phyloP scores from a whole-genome alignment of 2,329 filamentous ascomycete genomes.

The Pseudogymnoascus sp. region DNA sequence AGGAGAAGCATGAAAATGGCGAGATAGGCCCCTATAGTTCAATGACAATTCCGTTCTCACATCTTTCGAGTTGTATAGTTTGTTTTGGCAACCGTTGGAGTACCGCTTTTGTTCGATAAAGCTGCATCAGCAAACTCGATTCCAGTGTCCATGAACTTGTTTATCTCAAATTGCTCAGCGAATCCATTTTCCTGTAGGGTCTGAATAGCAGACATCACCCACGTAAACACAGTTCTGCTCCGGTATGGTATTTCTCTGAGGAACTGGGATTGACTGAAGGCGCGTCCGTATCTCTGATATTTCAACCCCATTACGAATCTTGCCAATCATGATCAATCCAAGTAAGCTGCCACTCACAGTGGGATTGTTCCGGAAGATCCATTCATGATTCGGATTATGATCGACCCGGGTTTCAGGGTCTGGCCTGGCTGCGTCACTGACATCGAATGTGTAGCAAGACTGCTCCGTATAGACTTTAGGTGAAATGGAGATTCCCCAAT shows the following conservation, averaged over 20 bases:
- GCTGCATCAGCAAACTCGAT: neutral
- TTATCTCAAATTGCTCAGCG: neutral
- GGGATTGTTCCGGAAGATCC: neutral
- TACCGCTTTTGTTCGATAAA: neutral
- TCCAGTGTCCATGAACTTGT: neutral
- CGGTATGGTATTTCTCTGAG: neutral
- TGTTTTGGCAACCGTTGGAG: neutral
- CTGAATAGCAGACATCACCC: neutral
- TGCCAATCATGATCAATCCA: neutral
- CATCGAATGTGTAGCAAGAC: neutral
- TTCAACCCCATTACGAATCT: neutral
- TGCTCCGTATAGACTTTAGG: neutral
- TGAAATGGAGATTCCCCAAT: neutral
- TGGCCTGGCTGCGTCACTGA: neutral
- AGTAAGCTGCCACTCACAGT: neutral
- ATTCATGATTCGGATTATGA: neutral
- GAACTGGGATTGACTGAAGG: neutral
- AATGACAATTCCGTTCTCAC: neutral
- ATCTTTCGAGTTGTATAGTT: neutral
- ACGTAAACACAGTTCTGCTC: neutral
- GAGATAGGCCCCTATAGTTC: neutral
- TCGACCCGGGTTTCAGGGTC: neutral
- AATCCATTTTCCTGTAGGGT: neutral
- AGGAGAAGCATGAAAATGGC: neutral
- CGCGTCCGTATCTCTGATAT: neutral